Evolutionary conservation across 208 protist genomes (phyloP), one percentile per base, ranked within the genome.

Genomic region (Leishmania mexicana): DNA sequence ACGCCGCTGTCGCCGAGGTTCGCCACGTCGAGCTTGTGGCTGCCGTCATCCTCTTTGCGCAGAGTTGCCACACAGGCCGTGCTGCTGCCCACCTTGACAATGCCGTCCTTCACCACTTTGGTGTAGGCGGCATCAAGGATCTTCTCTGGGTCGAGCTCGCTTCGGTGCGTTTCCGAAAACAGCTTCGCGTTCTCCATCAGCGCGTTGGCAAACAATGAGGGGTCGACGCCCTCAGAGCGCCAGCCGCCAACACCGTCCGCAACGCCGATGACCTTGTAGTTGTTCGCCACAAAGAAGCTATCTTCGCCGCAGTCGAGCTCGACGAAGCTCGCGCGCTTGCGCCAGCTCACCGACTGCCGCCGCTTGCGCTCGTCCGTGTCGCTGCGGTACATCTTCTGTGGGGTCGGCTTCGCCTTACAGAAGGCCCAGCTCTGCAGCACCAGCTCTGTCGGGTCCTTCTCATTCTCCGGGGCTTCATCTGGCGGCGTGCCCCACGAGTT

Each of bases 231-330:
- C 70, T 95, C 84, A 73, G 90, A 85, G 35, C 90, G 86, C 96
- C 97, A 99, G 31, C 94, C 96, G 38, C 97, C 97, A 10, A 99
- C 96, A 74, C 97, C 97, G 81, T 99, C 97, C 7, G 96, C 95
- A 49, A 98, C 93, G 38, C 95, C 96, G 78, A 98, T 93, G 51
- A 92, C 93, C 84, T 95, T 96, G 87, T 97, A 96, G 60, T 90
- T 97, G 86, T 97, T 97, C 38, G 94, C 87, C 45, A 98, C 95
- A 73, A 98, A 97, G 88, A 98, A 98, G 81, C 92, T 97, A 85
- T 98, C 96, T 75, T 98, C 96, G 35, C 96, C 96, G 81, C 96
- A 98, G 93, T 98, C 94, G 24, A 98, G 88, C 85, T 97, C 96
- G 68, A 98, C 90, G 74, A 97, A 98, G 79, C 91, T 96, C 3